phyloP scores from a whole-genome alignment of 306 rosid species.

The Echinosophora koreensis region DNA sequence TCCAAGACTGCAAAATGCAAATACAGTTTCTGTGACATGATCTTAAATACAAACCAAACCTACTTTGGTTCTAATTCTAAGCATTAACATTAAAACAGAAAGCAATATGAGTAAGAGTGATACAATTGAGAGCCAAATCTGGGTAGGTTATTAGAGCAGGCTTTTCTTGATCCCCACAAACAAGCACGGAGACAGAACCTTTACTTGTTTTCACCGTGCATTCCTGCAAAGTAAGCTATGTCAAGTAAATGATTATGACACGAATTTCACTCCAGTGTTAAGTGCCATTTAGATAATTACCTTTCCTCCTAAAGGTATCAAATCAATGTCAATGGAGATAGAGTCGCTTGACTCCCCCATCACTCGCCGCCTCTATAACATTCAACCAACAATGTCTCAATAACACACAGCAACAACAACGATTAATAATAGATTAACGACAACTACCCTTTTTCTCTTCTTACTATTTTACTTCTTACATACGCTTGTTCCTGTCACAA shows the following conservation, averaged over 20 bases:
- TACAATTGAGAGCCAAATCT: slow-evolving; percentile 91
- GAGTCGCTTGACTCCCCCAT: slow-evolving; percentile 81
- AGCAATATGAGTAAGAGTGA: slow-evolving; percentile 39
- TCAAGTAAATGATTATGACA: neutral
- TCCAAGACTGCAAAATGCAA: neutral
- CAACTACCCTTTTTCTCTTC: neutral
- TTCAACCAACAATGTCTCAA: no score
- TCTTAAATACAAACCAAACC: neutral
- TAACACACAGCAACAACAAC: neutral
- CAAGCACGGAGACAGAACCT: slow-evolving; percentile 82
- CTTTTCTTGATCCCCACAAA: slow-evolving; percentile 89
- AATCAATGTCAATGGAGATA: slow-evolving; percentile 77
- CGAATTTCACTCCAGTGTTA: neutral
- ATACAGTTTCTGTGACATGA: neutral
- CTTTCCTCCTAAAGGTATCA: slow-evolving; percentile 82
- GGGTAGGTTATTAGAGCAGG: slow-evolving; percentile 89
- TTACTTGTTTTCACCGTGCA: slow-evolving; percentile 78
- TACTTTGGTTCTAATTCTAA: slow-evolving; percentile 21
- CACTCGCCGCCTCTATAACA: neutral
- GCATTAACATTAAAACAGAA: neutral
- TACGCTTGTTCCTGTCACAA: slow-evolving; percentile 18
- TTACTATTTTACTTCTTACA: slow-evolving; percentile 16
- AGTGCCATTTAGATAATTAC: slow-evolving; percentile 35
- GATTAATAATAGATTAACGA: neutral
- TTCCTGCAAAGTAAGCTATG: slow-evolving; percentile 58